Base-by-base conservation (phyloP, 495 filamentous ascomycete genomes). In the Lentithecium fluviatile region DNA sequence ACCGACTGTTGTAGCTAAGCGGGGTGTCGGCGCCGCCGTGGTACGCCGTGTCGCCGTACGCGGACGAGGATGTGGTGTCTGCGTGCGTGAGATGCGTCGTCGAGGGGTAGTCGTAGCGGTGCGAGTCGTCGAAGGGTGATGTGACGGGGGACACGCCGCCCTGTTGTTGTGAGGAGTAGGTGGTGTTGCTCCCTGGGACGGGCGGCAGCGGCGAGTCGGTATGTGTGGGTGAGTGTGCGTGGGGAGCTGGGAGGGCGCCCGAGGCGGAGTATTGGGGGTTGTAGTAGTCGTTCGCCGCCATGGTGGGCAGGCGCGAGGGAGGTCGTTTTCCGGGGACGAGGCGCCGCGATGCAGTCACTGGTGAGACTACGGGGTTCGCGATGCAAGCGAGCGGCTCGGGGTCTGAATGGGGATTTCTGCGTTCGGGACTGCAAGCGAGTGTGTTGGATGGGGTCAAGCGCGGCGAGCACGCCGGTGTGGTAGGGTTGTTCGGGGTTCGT, bases 211-310 rank as follows among this genome's bases (percentile, higher is more conserved):
- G 55, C 72, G 76, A 46, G 73, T 80, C 74, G 56, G 70, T 71
- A 50, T 52, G 65, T 69, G 36, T 25, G 23, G 38, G 26, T 42
- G 36, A 3, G 7, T 38, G 42, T 15, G 26, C n/a, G n/a, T n/a
- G 42, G 3, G 32, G 6, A 2, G 58, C 6, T 32, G 54, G 54
- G 40, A 38, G 64, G 82, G 50, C 29, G 29, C 29, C 29, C 3
- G 29, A 32, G 29, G 29, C 29, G 29, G 29, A 32, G 29, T 32
- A 32, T 3, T 76, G 71, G 1, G 70, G 69, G 70, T 82, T 81
- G 77, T 91, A 91, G 74, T 91, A 91, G 58, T 90, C 86, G 78
- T 91, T 88, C 60, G 89, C 81, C 52, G 90, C 87, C 90, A 95
- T 96, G 69, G 46, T 82, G 72, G 25, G 45, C 23, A 15, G 13